Conservation (phyloP, 805 yeast genomes). For the Phaffomyces thermotolerans region DNA sequence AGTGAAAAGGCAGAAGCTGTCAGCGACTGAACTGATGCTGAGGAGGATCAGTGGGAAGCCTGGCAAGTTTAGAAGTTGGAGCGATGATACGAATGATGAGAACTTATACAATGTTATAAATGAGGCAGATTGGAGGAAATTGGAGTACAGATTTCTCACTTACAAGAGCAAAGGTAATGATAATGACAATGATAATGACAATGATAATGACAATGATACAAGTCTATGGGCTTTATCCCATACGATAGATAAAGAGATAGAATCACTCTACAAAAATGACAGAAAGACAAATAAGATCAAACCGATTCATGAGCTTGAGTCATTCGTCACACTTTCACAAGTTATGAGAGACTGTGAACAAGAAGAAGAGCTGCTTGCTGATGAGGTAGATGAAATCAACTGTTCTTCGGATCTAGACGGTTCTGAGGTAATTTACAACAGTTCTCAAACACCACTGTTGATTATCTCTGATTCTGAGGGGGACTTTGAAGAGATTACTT, state of each 20-base stretch:
- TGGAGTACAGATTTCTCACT: not conserved
- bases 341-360: not conserved
- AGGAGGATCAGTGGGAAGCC: conserved; percentile 8
- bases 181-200: not conserved
- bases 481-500: not conserved
- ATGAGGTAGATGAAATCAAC: not conserved
- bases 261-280: not conserved
- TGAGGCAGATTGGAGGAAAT: conserved; percentile 3
- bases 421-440: too few relatives aligned
- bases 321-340: conserved; percentile 7
- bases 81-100: not conserved
- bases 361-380: not conserved
- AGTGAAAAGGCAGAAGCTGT: conserved; percentile 1
- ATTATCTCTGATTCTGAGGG: too few relatives aligned
- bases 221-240: not conserved
- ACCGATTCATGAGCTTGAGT: not conserved
- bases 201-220: not conserved
- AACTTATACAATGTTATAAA: not conserved
- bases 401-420: not conserved
- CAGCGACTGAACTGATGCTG: conserved; percentile 4
- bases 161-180: not conserved
- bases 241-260: not conserved
- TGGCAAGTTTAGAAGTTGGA: not conserved
- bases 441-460: too few relatives aligned
- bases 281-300: not conserved